A percentile compares a stretch with the other conserved stretches of the same genome.
Conservation (phyloP, 208 protist species). For the Crithidia bombi region DNA sequence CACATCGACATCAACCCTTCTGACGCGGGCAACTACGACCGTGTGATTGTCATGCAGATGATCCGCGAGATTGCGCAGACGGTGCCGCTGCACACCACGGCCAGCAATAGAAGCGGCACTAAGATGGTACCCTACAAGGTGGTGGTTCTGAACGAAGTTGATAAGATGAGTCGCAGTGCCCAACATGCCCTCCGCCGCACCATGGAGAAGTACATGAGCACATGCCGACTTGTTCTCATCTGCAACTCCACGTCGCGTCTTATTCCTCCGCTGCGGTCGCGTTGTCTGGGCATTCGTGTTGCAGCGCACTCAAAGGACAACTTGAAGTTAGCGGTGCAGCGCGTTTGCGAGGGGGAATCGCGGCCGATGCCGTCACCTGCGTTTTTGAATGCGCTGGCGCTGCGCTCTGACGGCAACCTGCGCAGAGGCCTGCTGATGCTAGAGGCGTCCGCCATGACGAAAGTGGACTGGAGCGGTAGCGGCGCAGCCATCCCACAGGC, state of each 20-base stretch:
- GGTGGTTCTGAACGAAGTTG: slow-evolving; percentile 98
- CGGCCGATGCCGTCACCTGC: slow-evolving; percentile 49
- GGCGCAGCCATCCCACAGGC: slow-evolving; percentile 75
- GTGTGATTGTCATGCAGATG: slow-evolving; percentile 97
- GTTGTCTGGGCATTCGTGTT: slow-evolving; percentile 98
- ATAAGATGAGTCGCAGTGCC: slow-evolving; percentile 95
- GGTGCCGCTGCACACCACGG: slow-evolving; percentile 71
- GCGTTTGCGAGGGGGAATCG: slow-evolving; percentile 77
- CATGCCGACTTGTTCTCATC: slow-evolving; percentile 97
- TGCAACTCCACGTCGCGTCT: slow-evolving; percentile 95
- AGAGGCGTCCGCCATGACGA: slow-evolving; percentile 92
- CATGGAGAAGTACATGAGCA: slow-evolving; percentile 99
- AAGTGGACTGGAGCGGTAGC: slow-evolving; percentile 85
- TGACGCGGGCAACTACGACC: slow-evolving; percentile 97
- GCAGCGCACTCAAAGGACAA: slow-evolving; percentile 94
- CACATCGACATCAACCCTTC: slow-evolving; percentile 99
- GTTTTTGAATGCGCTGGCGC: slow-evolving; percentile 76
- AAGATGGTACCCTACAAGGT: slow-evolving; percentile 91
- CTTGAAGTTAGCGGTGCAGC: slow-evolving; percentile 69
- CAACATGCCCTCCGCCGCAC: slow-evolving; percentile 99
- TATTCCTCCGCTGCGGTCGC: slow-evolving; percentile 97
- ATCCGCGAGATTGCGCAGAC: slow-evolving; percentile 99
- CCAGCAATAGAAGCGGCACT: slow-evolving; percentile 10
- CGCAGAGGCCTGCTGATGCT: slow-evolving; percentile 97
- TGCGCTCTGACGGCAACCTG: slow-evolving; percentile 94